A percentile compares a stretch with the other conserved stretches of the same genome.
These are phyloP conservation scores for Suillus placidus DNA, from an alignment of 768 basidiomycete genomes.

Conservation along the genomic window DNA sequence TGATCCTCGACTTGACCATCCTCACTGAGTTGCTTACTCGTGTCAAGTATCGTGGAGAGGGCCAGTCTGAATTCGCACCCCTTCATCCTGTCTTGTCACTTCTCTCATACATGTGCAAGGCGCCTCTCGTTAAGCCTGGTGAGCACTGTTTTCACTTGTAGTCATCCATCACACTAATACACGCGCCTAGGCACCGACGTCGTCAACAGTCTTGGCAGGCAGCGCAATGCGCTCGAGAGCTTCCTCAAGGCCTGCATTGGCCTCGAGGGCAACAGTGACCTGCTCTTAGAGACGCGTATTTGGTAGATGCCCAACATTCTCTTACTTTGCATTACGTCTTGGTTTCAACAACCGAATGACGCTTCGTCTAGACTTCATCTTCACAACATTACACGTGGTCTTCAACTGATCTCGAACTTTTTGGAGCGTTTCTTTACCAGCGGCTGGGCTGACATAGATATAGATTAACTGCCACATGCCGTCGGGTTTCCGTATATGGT, in stretches of 20 bases:
- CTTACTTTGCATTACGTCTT: neutral
- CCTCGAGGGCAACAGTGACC: slow-evolving; percentile 78
- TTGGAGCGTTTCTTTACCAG: neutral
- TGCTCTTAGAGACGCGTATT: slow-evolving; percentile 84
- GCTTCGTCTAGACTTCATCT: neutral
- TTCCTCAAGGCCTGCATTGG: slow-evolving; percentile 96
- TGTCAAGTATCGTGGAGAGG: slow-evolving; percentile 76
- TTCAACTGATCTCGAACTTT: slow-evolving; percentile 1
- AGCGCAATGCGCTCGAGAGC: slow-evolving; percentile 90
- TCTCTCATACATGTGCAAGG: slow-evolving; percentile 97
- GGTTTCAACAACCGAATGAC: slow-evolving; percentile 7
- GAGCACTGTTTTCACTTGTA: slow-evolving; percentile 19
- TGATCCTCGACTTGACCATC: slow-evolving; percentile 93
- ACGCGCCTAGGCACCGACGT: slow-evolving; percentile 69
- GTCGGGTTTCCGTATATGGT: too few species aligned
- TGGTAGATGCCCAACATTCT: slow-evolving; percentile 61
- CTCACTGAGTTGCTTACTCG: slow-evolving; percentile 94
- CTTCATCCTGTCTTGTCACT: slow-evolving; percentile 92
- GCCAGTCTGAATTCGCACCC: slow-evolving; percentile 68
- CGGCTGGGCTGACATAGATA: neutral
- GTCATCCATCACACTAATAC: slow-evolving; percentile 2
- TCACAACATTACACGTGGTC: neutral
- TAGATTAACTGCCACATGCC: too few species aligned
- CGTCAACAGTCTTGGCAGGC: slow-evolving; percentile 93
- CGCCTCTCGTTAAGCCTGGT: slow-evolving; percentile 94